Conservation (phyloP, 495 filamentous ascomycete species). For the Thermochaetoides thermophila region DNA sequence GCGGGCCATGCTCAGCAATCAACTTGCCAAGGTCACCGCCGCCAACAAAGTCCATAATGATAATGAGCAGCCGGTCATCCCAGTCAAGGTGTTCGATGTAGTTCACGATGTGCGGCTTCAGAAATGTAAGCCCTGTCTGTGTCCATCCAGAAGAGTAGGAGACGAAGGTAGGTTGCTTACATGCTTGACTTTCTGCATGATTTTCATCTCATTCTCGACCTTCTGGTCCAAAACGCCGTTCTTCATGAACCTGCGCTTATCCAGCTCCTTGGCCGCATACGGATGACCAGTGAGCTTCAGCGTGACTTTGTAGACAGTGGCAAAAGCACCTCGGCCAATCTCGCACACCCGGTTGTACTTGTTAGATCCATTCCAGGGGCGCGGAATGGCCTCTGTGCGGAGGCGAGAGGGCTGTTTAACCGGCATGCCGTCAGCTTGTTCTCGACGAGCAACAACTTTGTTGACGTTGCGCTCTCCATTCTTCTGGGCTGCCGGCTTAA, state of each 20-base stretch:
- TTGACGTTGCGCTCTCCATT: not conserved
- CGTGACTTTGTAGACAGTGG: conserved; percentile 75
- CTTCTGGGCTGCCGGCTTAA: conserved; percentile 8
- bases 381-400: conserved; percentile 15
- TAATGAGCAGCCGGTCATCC: conserved; percentile 64
- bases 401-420: not conserved
- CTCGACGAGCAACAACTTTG: conserved; percentile 2
- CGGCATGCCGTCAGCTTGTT: conserved; percentile 1
- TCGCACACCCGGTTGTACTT: conserved; percentile 68
- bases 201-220: conserved; percentile 87
- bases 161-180: conserved; percentile 34
- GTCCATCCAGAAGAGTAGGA: not conserved
- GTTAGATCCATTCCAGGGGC: conserved; percentile 63
- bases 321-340: conserved; percentile 89
- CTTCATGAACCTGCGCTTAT: conserved; percentile 79
- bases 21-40: conserved; percentile 71
- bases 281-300: conserved; percentile 62
- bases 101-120: conserved; percentile 77
- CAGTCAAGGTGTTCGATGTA: conserved; percentile 77
- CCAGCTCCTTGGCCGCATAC: conserved; percentile 81
- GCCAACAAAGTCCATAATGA: conserved; percentile 86
- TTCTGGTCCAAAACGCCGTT: conserved; percentile 71
- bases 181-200: conserved; percentile 73
- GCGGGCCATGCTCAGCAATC: conserved; percentile 39
- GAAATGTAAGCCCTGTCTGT: not conserved